Base-by-base conservation (phyloP, 2,329 filamentous ascomycete genomes). In the Penicillium crustosum region DNA sequence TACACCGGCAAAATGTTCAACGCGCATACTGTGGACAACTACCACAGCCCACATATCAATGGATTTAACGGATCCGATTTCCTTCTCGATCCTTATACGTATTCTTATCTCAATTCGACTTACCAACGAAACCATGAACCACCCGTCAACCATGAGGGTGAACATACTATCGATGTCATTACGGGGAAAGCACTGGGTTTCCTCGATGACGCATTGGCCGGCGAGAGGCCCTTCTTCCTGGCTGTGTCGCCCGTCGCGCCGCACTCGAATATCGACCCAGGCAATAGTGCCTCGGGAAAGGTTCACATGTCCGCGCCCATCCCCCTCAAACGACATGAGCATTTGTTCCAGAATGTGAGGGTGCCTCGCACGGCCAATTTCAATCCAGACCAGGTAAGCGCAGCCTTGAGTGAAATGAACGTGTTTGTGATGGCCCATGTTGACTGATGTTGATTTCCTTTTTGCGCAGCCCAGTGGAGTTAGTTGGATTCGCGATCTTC, bases 181-280 rank as follows among this genome's bases (percentile, higher is more conserved):
- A 79, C 83, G 0, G 67, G 82, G 4, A 85, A 87, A 60, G 82
- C 86, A 0, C 76, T 82, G 7, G 83, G 80, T 0, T 84, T 90
- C 44, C 72, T 91, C 0, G 80, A 86, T 3, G 82, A 89, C 50
- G 88, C 84, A 0, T 75, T 86, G 2, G 69, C 74, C 0, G 75
- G 78, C 0, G 72, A 78, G 0, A 77, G 80, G 17, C 89, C 89
- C 0, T 91, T 90, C 73, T 90, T 91, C 67, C 69, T 91, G 4
- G 81, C 81, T 0, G 78, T 89, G 9, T 84, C 88, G 0, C 89
- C 88, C 0, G 80, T 87, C 6, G 87, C 84, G 0, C 88, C 89
- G 0, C 89, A 91, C 64, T 81, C 81, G 23, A 85, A 86, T 59
- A 75, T 82, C 4, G 68, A 79, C 42, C 78, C 81, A 8, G 60